Evolutionary conservation across 805 yeast species (phyloP).

Genomic region (Lachancea meyersii): DNA sequence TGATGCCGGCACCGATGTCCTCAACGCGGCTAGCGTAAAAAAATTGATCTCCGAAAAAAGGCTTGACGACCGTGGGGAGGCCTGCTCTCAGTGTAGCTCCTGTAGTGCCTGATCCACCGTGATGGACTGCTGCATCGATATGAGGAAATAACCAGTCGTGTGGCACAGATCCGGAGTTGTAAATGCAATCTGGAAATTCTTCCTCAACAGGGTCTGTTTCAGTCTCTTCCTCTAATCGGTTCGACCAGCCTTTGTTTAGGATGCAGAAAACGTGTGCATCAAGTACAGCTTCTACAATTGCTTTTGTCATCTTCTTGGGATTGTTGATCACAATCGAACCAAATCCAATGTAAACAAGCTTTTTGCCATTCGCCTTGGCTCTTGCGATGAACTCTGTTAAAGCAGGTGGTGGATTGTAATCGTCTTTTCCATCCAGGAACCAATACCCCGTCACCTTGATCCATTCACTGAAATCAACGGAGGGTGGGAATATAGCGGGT

Average conservation of each 20-base stretch:
- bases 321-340: slow-evolving; percentile 90
- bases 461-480: slow-evolving; percentile 93
- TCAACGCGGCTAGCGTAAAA: slow-evolving; percentile 85
- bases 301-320: slow-evolving; percentile 68
- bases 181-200: slow-evolving; percentile 59
- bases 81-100: slow-evolving; percentile 88
- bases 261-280: slow-evolving; percentile 82
- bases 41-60: slow-evolving; percentile 94
- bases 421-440: slow-evolving; percentile 67
- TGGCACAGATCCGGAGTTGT: slow-evolving; percentile 66
- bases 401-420: slow-evolving; percentile 54
- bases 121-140: slow-evolving; percentile 92
- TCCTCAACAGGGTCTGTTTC: slow-evolving; percentile 33
- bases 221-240: slow-evolving; percentile 45
- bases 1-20: slow-evolving; percentile 80
- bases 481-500: slow-evolving; percentile 83
- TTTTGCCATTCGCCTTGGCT: slow-evolving; percentile 57
- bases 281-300: slow-evolving; percentile 71
- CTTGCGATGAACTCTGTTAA: slow-evolving; percentile 51
- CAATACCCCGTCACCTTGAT: slow-evolving; percentile 93
- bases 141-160: slow-evolving; percentile 93
- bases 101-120: slow-evolving; percentile 95
- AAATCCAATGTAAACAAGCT: slow-evolving; percentile 86
- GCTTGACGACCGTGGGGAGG: slow-evolving; percentile 82
- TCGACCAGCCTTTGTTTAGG: slow-evolving; percentile 93